These are phyloP conservation scores for Barnettozyma vustinii DNA, from an alignment of 805 yeast genomes.

Conservation along the genomic window DNA sequence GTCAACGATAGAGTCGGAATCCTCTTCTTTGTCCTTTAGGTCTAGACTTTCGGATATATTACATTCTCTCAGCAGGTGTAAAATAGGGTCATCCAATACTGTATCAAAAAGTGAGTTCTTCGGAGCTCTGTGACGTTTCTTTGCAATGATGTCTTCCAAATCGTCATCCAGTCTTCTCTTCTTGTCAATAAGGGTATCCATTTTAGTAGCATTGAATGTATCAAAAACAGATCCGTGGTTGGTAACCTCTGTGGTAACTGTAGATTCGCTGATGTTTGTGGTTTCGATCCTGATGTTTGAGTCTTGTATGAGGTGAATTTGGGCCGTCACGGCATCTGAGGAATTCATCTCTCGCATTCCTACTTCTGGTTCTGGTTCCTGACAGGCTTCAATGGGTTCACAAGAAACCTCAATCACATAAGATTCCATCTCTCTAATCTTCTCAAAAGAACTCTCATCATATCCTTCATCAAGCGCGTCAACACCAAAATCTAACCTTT, in stretches of 20 bases:
- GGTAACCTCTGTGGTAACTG: not conserved
- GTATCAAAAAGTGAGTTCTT: not conserved
- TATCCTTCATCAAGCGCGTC: not conserved
- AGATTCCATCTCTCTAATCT: not conserved
- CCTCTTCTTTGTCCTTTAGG: not conserved
- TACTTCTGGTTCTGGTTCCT: not conserved
- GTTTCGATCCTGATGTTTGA: not conserved
- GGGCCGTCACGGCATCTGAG: not conserved
- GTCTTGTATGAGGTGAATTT: not conserved
- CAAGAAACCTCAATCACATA: not conserved
- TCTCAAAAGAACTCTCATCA: not conserved
- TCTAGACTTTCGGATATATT: not conserved
- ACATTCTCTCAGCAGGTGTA: not conserved
- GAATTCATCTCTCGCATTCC: not conserved
- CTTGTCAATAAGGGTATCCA: constrained; percentile 3
- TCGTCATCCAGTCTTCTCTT: constrained; percentile 18
- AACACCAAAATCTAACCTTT: not conserved
- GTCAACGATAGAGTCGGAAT: not conserved
- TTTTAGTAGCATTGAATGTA: constrained; percentile 3
- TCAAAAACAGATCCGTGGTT: not conserved
- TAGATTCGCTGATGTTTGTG: not conserved
- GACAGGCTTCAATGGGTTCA: not conserved
- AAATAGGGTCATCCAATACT: not conserved
- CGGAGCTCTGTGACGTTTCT: constrained; percentile 1
- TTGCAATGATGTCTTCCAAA: constrained; percentile 13